Evolutionary conservation across 1,139 yeast species (phyloP).

Genomic region (Groenewaldozyma auringiensis): DNA sequence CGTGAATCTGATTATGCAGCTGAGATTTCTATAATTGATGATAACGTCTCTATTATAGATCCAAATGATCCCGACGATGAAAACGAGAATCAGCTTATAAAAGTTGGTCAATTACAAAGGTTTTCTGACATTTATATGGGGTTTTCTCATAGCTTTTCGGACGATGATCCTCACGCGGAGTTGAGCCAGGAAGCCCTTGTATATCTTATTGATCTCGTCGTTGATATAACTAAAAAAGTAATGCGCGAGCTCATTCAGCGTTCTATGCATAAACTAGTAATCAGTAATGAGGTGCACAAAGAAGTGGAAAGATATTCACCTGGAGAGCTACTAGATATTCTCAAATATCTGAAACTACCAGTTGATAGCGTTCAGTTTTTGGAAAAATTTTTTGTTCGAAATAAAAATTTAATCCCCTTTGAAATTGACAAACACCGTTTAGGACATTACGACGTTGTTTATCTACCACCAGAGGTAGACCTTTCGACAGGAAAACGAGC

Average conservation of each 20-base stretch:
- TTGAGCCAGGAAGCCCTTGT: neutral
- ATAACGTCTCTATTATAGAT: neutral
- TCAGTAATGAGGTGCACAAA: neutral
- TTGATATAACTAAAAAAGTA: neutral
- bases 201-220: neutral
- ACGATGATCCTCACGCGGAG: slow-evolving; percentile 1
- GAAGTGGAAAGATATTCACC: neutral
- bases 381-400: neutral
- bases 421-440: neutral
- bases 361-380: neutral
- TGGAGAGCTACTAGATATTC: neutral
- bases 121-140: slow-evolving; percentile 4
- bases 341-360: neutral
- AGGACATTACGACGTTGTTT: neutral
- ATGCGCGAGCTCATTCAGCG: neutral
- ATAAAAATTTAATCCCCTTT: neutral
- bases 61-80: neutral
- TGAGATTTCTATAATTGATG: slow-evolving; percentile 4
- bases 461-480: neutral
- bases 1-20: slow-evolving; percentile 43
- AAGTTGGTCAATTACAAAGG: neutral
- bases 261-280: neutral
- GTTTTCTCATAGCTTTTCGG: neutral
- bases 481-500: too few relatives aligned
- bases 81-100: neutral